A percentile compares a stretch with the other conserved stretches of the same genome.
phyloP scores from a whole-genome alignment of 768 basidiomycete genomes.

The Leucocoprinus leucothites region DNA sequence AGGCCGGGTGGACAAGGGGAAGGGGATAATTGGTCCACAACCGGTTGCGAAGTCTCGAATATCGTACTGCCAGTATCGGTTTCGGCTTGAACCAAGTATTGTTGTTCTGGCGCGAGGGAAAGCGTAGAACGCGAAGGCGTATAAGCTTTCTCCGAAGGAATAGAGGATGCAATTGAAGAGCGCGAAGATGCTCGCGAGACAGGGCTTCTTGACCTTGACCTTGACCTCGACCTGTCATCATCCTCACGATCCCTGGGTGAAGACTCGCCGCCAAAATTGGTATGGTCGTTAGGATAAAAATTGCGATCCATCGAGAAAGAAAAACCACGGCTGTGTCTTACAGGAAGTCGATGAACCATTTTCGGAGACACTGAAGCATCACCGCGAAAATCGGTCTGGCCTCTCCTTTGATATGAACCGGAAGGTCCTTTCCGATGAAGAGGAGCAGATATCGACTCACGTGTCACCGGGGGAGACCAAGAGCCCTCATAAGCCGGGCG shows the following conservation, averaged over 20 bases:
- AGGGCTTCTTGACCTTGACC: background rate
- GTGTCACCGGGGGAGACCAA: slow-evolving; percentile 22
- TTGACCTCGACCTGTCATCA: slow-evolving; percentile 9
- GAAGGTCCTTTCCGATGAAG: slow-evolving; percentile 24
- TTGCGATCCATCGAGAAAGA: background rate
- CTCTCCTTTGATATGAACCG: slow-evolving; percentile 19
- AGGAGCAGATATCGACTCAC: slow-evolving; percentile 16
- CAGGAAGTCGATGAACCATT: slow-evolving; percentile 7
- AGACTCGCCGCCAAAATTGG: background rate
- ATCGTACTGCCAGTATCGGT: background rate
- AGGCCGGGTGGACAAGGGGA: slow-evolving; percentile 1
- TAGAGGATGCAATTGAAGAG: slow-evolving; percentile 56
- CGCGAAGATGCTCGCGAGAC: slow-evolving; percentile 49
- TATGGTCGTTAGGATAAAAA: background rate
- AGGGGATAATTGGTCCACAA: background rate
- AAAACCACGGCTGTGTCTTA: background rate
- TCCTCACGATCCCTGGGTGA: slow-evolving; percentile 17
- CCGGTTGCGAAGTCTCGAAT: background rate
- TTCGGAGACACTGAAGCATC: background rate
- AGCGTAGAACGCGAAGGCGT: slow-evolving; percentile 16
- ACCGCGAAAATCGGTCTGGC: slow-evolving; percentile 7
- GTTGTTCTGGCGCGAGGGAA: slow-evolving; percentile 6
- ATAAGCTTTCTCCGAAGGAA: slow-evolving; percentile 36
- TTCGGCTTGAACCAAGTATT: background rate
- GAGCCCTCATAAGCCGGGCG: slow-evolving; percentile 43